Evolutionary conservation across 2,329 filamentous ascomycete species (phyloP).

Genomic region (Cladophialophora yegresii): DNA sequence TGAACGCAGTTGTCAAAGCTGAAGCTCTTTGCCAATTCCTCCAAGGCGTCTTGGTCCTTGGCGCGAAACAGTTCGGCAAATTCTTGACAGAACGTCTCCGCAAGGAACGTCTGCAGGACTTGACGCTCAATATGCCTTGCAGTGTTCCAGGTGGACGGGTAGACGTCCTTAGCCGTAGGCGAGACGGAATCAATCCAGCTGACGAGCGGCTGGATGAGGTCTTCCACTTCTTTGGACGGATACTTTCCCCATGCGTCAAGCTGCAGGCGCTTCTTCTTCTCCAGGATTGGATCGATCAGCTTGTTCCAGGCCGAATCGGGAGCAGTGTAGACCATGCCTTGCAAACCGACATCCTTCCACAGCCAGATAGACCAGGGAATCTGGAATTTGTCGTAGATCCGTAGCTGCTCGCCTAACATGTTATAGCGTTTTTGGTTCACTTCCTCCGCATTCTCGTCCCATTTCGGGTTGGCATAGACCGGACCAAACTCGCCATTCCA

Average conservation of each 20-base stretch:
- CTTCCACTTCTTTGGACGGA: constrained; percentile 47
- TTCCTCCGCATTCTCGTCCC: constrained; percentile 34
- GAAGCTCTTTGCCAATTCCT: constrained; percentile 58
- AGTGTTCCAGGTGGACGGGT: constrained; percentile 55
- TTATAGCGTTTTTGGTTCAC: constrained; percentile 47
- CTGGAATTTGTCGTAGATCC: constrained; percentile 55
- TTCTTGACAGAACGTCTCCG: constrained; percentile 56
- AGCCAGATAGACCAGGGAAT: constrained; percentile 63
- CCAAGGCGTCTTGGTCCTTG: constrained; percentile 55
- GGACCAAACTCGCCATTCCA: constrained; percentile 59
- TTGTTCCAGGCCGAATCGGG: constrained; percentile 54
- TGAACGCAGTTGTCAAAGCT: constrained; percentile 57
- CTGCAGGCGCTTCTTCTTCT: constrained; percentile 58
- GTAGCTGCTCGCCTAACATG: constrained; percentile 52
- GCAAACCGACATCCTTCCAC: constrained; percentile 60
- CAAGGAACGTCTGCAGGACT: constrained; percentile 54
- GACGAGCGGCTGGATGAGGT: constrained; percentile 43
- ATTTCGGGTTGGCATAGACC: constrained; percentile 43
- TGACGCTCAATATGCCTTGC: constrained; percentile 52
- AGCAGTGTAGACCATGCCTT: constrained; percentile 57
- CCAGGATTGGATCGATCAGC: constrained; percentile 55
- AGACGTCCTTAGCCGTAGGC: constrained; percentile 39
- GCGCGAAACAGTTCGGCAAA: constrained; percentile 58
- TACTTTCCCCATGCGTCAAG: constrained; percentile 59
- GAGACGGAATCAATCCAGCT: constrained; percentile 36